Evolutionary conservation across 2,329 filamentous ascomycete species (phyloP), one percentile per base, ranked within the genome.

Genomic region (Aspergillus novofumigatus): DNA sequence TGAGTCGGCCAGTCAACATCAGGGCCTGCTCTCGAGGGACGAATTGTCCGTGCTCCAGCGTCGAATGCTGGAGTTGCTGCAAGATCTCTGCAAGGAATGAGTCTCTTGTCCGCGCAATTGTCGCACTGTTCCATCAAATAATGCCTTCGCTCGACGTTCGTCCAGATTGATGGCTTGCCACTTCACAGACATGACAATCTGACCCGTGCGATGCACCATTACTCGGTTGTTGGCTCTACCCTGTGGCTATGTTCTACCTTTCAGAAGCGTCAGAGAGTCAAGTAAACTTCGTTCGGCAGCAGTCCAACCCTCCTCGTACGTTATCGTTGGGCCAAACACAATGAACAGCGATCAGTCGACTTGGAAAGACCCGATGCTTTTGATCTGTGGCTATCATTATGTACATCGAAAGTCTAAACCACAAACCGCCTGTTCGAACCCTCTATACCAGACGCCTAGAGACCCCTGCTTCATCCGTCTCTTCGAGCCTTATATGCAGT

Each of bases 41-140:
- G 78, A 82, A 52, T 62, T 82, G 49, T 65, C 71, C 3, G 66
- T 67, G 49, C 66, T 83, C 51, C 79, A 80, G 63, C 73, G 71
- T 53, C 75, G 73, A 58, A 81, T 83, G 76, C 60, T 83, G 53
- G 74, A 72, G 42, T 67, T 82, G 45, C 67, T 84, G 50, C 76
- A 82, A 66, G 81, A 83, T 69, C 69, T 83, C 44, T 82, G 74
- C 54, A 71, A 68, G 54, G 72, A 77, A 51, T 73, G 55, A 69
- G 29, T 17, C 9, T 25, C n/a, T 7, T 45, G 42, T 32, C 28
- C 29, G 28, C 38, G 10, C 4, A 26, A 20, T 29, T 9, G 6
- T 38, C 17, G 32, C 32, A 38, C 17, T 38, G 2, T 17, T 17
- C 32, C 32, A 38, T 38, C 14, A 38, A 7, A 38, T 3, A 17